Evolutionary conservation across 257 asterid genomes (phyloP), one percentile per base, ranked within the genome.

Genomic region (Ilex aquifolium): DNA sequence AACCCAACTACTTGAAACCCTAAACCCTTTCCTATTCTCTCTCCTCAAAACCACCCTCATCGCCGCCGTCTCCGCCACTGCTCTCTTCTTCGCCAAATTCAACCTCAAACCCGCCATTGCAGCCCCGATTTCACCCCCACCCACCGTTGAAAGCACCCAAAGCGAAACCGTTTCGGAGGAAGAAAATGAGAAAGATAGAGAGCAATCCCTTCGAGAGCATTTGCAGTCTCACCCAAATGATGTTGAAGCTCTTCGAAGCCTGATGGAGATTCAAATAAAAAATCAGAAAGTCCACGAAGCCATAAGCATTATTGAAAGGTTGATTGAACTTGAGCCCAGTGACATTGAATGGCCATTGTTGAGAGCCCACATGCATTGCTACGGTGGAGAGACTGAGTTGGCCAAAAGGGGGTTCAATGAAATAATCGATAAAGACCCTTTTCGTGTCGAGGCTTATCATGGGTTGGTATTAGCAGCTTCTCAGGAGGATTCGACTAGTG

Each of bases 311-410:
- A 51, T 90, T 3, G 84, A 90, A 0, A 82, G 57, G 72, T 65
- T 90, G 46, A 86, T 74, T 7, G 86, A 79, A 31, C 65, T 87
- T 1, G 95, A 93, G 72, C 96, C 95, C 8, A 78, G 83, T 21
- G 99, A 90, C 46, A 31, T 42, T 0, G 97, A 88, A 79, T 93
- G 95, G 97, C 88, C 90, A 9, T 69, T 93, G 81, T 61, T 93
- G 91, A 93, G 72, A 70, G 80, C 95, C 14, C 99, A 93, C 69
- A 60, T 93, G 59, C 71, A 76, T 74, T 75, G 83, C 31, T 75
- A 77, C 65, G 64, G 57, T 11, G 96, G 84, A 4, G 95, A 93
- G n/a, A 13, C 68, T 2, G 84, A 77, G 62, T 70, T 63, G 40
- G 96, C 97, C 0, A 90, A 74, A 69, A 59, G 58, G 4, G 87